Conservation (phyloP, 345 rosid genomes). For the Syzygium grande region DNA sequence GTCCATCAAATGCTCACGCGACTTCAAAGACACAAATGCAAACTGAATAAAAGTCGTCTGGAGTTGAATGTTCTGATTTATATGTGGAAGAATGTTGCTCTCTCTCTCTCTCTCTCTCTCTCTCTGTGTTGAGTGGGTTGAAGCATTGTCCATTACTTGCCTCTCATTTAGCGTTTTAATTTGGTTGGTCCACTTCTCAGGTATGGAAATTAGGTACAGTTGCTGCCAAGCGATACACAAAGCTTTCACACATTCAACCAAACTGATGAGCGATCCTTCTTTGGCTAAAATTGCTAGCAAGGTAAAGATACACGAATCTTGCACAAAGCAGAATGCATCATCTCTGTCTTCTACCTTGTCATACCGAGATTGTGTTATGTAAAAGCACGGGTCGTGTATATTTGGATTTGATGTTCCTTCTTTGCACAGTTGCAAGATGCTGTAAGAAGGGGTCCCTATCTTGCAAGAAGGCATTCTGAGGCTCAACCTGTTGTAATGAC, state of each 20-base stretch:
- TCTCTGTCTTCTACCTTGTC: not conserved
- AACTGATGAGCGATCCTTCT: conserved; percentile 48
- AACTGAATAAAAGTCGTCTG: not conserved
- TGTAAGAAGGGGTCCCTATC: conserved; percentile 71
- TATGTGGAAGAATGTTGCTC: not conserved
- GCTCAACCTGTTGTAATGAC: conserved; percentile 73
- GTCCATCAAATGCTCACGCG: not conserved
- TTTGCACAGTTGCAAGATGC: conserved; percentile 73
- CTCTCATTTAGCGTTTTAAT: not conserved
- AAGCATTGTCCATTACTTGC: not conserved
- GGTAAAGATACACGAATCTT: conserved; percentile 20
- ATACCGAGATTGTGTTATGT: not conserved
- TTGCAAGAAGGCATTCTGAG: conserved; percentile 34
- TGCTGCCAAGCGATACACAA: conserved; percentile 71
- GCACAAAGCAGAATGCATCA: not conserved
- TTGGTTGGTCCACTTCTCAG: conserved; percentile 22
- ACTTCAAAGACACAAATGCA: not conserved
- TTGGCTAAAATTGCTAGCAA: conserved; percentile 40
- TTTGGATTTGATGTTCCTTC: not conserved
- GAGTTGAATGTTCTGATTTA: not conserved
- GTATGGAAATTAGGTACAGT: conserved; percentile 67
- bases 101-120: no score
- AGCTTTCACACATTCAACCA: conserved; percentile 46
- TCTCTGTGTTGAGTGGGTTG: not conserved
- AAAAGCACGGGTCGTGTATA: not conserved